Base-by-base conservation (phyloP, 805 yeast genomes). In the Suhomyces sp. region DNA sequence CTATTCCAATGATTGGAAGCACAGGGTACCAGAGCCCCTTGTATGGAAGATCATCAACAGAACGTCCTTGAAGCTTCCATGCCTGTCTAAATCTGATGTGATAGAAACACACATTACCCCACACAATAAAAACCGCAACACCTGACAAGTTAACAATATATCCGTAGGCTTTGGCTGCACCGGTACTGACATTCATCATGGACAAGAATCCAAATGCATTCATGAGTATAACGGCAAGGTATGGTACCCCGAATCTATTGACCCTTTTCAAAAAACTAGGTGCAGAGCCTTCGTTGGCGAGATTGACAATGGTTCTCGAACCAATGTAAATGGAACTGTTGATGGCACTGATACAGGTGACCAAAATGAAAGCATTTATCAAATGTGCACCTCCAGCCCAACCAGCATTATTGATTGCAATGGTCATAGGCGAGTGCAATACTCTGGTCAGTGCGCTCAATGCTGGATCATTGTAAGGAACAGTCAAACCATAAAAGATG, bases 291-390 rank as follows among this genome's bases (percentile, higher is more conserved):
- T 74, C 79, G 40, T 71, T 63, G 4, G 88, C 79, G 69, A 82
- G 70, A 36, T 75, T 77, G 43, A 81, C 76, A 10, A 83, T 63
- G 1, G 87, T 73, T 54, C 90, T 68, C 3, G 86, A 76, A 8
- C 84, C 86, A 54, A 82, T 71, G 55, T 77, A 83, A 34, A 82
- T 76, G 22, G 83, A 75, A 26, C 83, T 72, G 59, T 83, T 83
- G 50, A 81, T 76, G 5, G 90, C 84, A 20, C 84, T 77, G 27
- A 83, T 56, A 48, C 85, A 76, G 2, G 83, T 79, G 10, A 80
- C 51, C 39, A 81, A 60, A 42, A 83, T 73, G 48, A 83, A 73
- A 0, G 87, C 78, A 43, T 79, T 79, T 44, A 79, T 64, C 42
- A 79, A 65, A 48, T 81, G 74, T 6, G 73, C 65, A 17, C 70